Conservation (phyloP, 257 asterid species). For the Rhazya stricta region DNA sequence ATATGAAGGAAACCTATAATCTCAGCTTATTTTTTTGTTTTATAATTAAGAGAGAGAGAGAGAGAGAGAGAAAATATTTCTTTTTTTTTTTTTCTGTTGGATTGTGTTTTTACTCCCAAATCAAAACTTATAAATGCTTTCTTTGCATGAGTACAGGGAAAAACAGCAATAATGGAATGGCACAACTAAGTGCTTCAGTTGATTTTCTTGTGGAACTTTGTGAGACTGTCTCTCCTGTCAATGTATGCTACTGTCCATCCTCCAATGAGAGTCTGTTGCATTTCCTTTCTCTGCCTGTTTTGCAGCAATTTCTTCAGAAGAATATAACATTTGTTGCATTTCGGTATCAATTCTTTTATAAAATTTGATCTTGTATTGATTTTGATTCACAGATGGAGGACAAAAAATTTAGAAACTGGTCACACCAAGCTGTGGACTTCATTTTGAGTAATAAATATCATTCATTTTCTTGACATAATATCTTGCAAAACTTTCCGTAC, state of each 20-base stretch:
- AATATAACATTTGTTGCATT: neutral
- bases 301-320: slow-evolving; percentile 12
- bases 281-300: slow-evolving; percentile 11
- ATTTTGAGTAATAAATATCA: slow-evolving; percentile 52
- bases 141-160: slow-evolving; percentile 34
- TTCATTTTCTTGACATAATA: neutral
- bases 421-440: slow-evolving; percentile 90
- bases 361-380: neutral
- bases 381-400: slow-evolving; percentile 49
- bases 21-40: neutral
- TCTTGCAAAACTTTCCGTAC: neutral
- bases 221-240: slow-evolving; percentile 42
- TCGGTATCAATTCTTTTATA: neutral
- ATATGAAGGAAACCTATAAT: neutral
- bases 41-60: neutral
- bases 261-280: slow-evolving; percentile 9
- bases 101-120: neutral
- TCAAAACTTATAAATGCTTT: neutral
- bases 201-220: slow-evolving; percentile 95
- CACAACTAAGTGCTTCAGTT: slow-evolving; percentile 66
- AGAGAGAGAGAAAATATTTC: neutral
- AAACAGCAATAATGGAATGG: slow-evolving; percentile 45
- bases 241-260: slow-evolving; percentile 37
- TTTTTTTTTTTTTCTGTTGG: neutral
- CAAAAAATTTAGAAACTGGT: slow-evolving; percentile 61